Base-by-base conservation (phyloP, 129 eudicot species). In the Lonicera japonica region DNA sequence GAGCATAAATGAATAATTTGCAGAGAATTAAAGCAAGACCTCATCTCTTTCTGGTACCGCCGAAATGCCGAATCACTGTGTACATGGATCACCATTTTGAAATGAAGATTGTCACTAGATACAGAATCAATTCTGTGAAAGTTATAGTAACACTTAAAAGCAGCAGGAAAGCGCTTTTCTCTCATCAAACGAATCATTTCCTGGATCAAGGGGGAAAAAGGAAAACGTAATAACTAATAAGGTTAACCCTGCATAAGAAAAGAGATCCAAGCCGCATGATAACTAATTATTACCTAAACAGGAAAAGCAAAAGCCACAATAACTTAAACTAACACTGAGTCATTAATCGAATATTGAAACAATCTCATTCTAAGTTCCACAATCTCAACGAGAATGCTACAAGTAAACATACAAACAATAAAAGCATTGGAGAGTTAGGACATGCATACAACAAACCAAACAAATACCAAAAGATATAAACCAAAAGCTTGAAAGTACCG, bases 61-160 rank as follows among this genome's bases (percentile, higher is more conserved):
- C 87, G 74, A 47, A 92, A 92, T 53, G 79, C 69, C 51, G 95
- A 87, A 73, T 92, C 98, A 67, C 86, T 82, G 51, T 63, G 89
- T n/a, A 92, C 98, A 72, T 92, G 98, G 61, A 92, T 85, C 70
- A 92, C 98, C 98, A 92, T 87, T 61, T 85, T 92, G 66, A 67
- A 80, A 61, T 75, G 77, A 68, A 92, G 83, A 70, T 87, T 67
- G 51, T 92, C 87, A 36, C 77, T 74, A 34, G 96, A 65, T 22
- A 74, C 69, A 34, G 77, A 61, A 22, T 80, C 71, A 23, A 61
- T 22, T 77, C 82, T 92, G 65, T 85, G 96, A 40, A 84, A 87
- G 75, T 92, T 92, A 79, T 82, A 52, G 79, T 78, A 82, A 74
- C 90, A 87, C 78, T 87, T 92, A 66, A 92, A 92, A 70, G 89